Conservation (phyloP, 1,284 basidiomycete species). For the Ceratobasidium sp. region DNA sequence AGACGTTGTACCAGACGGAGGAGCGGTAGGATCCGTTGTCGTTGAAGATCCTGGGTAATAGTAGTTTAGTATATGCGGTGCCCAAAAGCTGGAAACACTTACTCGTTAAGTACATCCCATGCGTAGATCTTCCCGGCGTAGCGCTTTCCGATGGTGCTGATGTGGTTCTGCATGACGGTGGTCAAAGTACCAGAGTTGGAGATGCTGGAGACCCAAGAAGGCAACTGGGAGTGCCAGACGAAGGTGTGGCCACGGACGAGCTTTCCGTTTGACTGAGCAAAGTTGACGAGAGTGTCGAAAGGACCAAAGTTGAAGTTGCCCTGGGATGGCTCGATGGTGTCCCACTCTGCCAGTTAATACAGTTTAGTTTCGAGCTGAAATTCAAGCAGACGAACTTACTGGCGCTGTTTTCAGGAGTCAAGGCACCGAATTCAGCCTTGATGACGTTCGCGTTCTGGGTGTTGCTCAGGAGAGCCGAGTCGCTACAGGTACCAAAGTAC, state of each 20-base stretch:
- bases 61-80: neutral
- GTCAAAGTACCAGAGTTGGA: constrained; percentile 23
- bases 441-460: constrained; percentile 28
- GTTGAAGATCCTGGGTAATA: constrained; percentile 15
- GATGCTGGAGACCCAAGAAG: constrained; percentile 40
- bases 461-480: constrained; percentile 14
- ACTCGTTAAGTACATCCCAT: constrained; percentile 59
- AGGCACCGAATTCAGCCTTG: constrained; percentile 24
- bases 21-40: constrained; percentile 47
- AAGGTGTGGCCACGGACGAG: constrained; percentile 41
- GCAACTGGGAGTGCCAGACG: constrained; percentile 44
- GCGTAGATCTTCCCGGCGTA: constrained; percentile 51
- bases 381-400: constrained; percentile 17
- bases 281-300: constrained; percentile 33
- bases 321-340: constrained; percentile 4
- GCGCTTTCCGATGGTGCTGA: constrained; percentile 4
- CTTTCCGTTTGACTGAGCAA: constrained; percentile 32
- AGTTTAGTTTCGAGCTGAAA: no score
- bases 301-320: constrained; percentile 26
- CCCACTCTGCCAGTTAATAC: constrained; percentile 29
- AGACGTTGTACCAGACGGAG: constrained; percentile 27
- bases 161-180: constrained; percentile 36
- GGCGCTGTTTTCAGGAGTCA: constrained; percentile 38
- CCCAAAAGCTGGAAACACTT: neutral
- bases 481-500: constrained; percentile 39